These are phyloP conservation scores for Hordeum pubiflorum DNA, from an alignment of 202 grass and related monocot species.

Conservation along the genomic window DNA sequence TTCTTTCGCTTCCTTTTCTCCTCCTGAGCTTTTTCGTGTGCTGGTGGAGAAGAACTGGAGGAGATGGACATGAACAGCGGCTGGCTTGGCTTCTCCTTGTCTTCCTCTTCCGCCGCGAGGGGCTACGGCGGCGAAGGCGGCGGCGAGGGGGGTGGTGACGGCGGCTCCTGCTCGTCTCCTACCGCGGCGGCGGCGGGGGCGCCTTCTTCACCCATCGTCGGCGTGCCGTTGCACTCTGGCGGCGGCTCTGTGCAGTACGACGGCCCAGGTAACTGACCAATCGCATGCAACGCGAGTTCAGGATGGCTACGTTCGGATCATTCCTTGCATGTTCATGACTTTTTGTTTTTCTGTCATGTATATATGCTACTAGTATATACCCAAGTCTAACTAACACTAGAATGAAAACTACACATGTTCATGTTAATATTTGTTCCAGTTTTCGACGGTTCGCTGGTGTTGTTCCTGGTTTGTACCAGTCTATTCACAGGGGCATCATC, in stretches of 20 bases:
- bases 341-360: not conserved
- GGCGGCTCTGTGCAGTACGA: slow-evolving; percentile 21
- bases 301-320: no score
- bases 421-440: not conserved
- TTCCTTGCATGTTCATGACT: not conserved
- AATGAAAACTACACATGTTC: not conserved
- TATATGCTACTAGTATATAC: no score
- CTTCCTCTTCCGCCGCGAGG: not conserved
- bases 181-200: not conserved
- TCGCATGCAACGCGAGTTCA: not conserved
- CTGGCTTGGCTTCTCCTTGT: slow-evolving; percentile 71
- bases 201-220: slow-evolving; percentile 9
- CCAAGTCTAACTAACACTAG: not conserved
- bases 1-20: not conserved
- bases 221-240: slow-evolving; percentile 27
- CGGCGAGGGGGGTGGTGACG: not conserved
- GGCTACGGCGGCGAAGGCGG: slow-evolving; percentile 5
- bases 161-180: slow-evolving; percentile 17
- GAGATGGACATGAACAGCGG: slow-evolving; percentile 56
- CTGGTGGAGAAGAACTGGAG: slow-evolving; percentile 22
- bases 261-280: not conserved
- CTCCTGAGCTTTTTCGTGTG: not conserved
- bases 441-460: not conserved
- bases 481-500: no score
- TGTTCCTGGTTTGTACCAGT: not conserved